A percentile compares a stretch with the other conserved stretches of the same genome.
Conservation (phyloP, 2,329 filamentous ascomycete genomes). For the Aspergillus floridensis region DNA sequence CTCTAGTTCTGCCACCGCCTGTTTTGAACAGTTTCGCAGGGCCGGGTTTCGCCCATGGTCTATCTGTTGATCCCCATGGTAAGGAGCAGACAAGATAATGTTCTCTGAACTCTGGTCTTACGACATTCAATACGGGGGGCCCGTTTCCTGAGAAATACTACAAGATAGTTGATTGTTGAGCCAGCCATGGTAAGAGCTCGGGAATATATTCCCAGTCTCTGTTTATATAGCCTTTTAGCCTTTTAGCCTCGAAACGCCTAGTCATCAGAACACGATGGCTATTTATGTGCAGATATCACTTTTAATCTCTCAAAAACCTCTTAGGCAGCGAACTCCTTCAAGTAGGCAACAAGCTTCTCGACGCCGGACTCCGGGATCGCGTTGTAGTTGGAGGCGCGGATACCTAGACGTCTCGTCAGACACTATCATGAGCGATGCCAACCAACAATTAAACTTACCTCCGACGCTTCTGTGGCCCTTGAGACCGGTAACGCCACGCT, state of each 20-base stretch:
- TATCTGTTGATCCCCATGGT: no score
- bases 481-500: slow-evolving; percentile 69
- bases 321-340: slow-evolving; percentile 53
- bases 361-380: slow-evolving; percentile 60
- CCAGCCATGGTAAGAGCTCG: background rate
- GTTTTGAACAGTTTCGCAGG: background rate
- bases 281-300: background rate
- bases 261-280: background rate
- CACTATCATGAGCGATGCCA: background rate
- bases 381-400: slow-evolving; percentile 87
- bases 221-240: background rate
- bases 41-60: background rate
- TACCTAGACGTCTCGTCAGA: slow-evolving; percentile 37
- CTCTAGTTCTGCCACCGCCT: background rate
- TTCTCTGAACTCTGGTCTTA: no score
- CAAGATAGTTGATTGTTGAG: background rate
- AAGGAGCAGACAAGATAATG: no score
- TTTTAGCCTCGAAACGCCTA: background rate
- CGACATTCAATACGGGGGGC: no score
- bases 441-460: slow-evolving; percentile 44
- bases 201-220: background rate
- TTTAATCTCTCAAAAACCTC: background rate
- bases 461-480: slow-evolving; percentile 88
- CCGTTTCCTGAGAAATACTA: no score
- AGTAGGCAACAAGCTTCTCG: slow-evolving; percentile 41